Percentiles rank a stretch among this genome's conserved stretches.
Conservation (phyloP, 192 early-diverging fungal genomes). For the Glomus cerebriforme region DNA sequence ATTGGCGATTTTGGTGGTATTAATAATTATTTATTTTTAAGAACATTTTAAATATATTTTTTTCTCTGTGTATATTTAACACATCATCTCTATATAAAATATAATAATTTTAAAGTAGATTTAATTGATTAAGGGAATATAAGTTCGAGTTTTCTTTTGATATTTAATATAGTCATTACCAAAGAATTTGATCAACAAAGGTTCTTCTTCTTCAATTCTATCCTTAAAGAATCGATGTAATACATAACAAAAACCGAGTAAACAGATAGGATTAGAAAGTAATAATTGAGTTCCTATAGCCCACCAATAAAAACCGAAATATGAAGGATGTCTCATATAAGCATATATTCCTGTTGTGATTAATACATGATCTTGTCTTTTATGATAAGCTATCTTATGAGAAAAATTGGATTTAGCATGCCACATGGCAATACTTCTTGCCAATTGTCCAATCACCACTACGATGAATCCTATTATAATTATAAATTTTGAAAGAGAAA, state of each 20-base stretch:
- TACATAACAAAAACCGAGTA: constrained; percentile 63
- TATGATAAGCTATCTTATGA: constrained; percentile 76
- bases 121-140: constrained; percentile 69
- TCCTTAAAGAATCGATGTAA: constrained; percentile 76
- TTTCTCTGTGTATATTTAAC: neutral
- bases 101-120: neutral
- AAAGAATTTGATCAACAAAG: constrained; percentile 76
- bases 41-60: too few relatives aligned
- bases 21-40: constrained; percentile 26
- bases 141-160: constrained; percentile 58
- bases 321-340: constrained; percentile 92
- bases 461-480: constrained; percentile 54
- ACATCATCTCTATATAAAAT: neutral
- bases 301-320: constrained; percentile 96
- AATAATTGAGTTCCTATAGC: constrained; percentile 76
- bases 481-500: neutral
- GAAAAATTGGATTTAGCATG: constrained; percentile 88
- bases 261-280: constrained; percentile 77
- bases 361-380: constrained; percentile 71
- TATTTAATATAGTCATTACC: constrained; percentile 76
- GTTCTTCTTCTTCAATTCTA: constrained; percentile 82
- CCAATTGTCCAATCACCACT: constrained; percentile 69
- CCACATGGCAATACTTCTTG: constrained; percentile 85
- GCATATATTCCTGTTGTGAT: constrained; percentile 88
- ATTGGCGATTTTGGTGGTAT: constrained; percentile 60